These are phyloP conservation scores for Psilocybe cubensis DNA, from an alignment of 768 basidiomycete species.

Conservation along the genomic window DNA sequence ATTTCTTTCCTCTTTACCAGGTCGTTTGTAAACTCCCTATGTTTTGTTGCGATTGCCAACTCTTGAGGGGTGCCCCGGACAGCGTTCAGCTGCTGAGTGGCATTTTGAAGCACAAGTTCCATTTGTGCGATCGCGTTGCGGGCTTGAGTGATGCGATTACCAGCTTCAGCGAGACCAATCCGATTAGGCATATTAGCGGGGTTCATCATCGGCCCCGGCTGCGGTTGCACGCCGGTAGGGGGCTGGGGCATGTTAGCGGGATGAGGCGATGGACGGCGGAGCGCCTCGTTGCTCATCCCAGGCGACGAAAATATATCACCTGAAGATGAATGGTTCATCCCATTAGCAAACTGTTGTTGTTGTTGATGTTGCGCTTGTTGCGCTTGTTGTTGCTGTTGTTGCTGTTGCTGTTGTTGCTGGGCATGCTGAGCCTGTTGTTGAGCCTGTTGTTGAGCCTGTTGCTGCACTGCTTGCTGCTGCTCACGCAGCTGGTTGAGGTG, in stretches of 20 bases:
- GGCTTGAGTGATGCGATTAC: constrained; percentile 5
- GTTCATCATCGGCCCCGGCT: constrained; percentile 5
- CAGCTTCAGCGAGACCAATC: not conserved
- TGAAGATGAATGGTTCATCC: constrained; percentile 40
- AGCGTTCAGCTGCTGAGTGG: not conserved
- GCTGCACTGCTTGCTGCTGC: constrained; percentile 35
- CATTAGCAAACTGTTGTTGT: constrained; percentile 32
- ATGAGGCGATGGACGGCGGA: constrained; percentile 53
- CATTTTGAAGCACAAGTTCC: constrained; percentile 6
- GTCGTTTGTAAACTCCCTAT: constrained; percentile 27
- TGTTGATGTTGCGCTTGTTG: constrained; percentile 31
- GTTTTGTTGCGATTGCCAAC: constrained; percentile 10
- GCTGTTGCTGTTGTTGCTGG: constrained; percentile 36
- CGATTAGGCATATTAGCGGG: not conserved
- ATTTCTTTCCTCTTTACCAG: constrained; percentile 41
- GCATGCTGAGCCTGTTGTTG: constrained; percentile 36
- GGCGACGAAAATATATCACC: constrained; percentile 53
- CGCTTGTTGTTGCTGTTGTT: constrained; percentile 33
- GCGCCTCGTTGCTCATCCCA: constrained; percentile 45
- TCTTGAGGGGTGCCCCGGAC: constrained; percentile 17
- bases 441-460: constrained; percentile 34
- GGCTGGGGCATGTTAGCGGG: constrained; percentile 33
- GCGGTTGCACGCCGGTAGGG: not conserved
- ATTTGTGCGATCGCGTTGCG: constrained; percentile 10
- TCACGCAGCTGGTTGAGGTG: constrained; percentile 31